phyloP scores from a whole-genome alignment of 2,329 filamentous ascomycete species.

The Fusarium miscanthi region DNA sequence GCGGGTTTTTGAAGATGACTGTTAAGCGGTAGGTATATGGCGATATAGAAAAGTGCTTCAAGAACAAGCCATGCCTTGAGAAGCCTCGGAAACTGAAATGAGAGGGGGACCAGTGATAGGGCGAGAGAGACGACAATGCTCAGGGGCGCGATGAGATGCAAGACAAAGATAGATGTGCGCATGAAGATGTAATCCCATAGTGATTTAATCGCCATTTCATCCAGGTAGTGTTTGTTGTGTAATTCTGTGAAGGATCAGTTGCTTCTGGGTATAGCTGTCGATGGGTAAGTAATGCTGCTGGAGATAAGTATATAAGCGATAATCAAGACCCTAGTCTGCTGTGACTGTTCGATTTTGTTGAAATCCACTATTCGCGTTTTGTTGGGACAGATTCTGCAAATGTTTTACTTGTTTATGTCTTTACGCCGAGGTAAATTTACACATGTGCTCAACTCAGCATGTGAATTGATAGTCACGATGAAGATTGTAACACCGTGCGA shows the following conservation, averaged over 20 bases:
- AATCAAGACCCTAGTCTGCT: not conserved
- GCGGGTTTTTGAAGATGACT: conserved; percentile 63
- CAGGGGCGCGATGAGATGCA: conserved; percentile 62
- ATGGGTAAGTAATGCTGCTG: not conserved
- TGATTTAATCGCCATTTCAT: conserved; percentile 14
- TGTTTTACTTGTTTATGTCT: not conserved
- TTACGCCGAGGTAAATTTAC: not conserved
- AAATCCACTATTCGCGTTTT: not conserved
- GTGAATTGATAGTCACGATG: not conserved
- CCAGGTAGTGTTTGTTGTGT: not conserved
- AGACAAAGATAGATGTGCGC: conserved; percentile 57
- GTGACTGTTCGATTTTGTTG: not conserved
- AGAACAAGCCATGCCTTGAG: conserved; percentile 58
- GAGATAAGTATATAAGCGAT: not conserved
- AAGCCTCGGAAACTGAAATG: conserved; percentile 44
- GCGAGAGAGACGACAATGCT: conserved; percentile 58
- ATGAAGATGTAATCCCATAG: conserved; percentile 52
- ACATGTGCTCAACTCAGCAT: not conserved
- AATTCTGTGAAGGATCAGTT: not conserved
- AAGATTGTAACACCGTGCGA: too few relatives aligned
- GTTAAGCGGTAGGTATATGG: conserved; percentile 64
- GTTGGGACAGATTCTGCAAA: not conserved
- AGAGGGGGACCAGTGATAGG: conserved; percentile 39
- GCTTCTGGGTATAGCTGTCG: not conserved
- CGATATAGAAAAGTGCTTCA: conserved; percentile 66